Conservation (phyloP, 495 filamentous ascomycete genomes). For the Sordaria brevicollis region DNA sequence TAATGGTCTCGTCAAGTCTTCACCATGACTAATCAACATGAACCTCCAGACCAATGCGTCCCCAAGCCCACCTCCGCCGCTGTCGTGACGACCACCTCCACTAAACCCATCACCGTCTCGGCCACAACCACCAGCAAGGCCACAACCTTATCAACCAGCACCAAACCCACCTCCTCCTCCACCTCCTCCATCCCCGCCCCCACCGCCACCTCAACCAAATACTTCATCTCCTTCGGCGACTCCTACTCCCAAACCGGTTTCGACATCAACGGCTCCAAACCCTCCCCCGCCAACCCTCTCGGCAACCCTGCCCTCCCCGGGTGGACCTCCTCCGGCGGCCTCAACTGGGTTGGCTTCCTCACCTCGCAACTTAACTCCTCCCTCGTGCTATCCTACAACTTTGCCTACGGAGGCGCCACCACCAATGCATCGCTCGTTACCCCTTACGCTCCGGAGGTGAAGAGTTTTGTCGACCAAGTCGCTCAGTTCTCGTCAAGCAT, state of each 20-base stretch:
- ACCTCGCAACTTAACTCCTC: conserved; percentile 51
- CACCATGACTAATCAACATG: background rate
- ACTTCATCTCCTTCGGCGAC: conserved; percentile 36
- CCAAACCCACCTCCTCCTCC: background rate
- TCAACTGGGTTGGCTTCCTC: conserved; percentile 62
- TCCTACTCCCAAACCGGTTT: conserved; percentile 52
- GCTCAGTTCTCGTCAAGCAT: conserved; percentile 33
- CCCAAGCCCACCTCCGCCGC: background rate
- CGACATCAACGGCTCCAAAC: conserved; percentile 48
- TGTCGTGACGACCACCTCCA: background rate
- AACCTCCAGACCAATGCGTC: background rate
- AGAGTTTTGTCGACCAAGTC: conserved; percentile 51
- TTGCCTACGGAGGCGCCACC: conserved; percentile 61
- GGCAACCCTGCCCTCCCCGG: conserved; percentile 64
- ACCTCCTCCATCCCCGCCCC: background rate
- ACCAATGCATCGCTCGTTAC: conserved; percentile 50
- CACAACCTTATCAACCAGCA: background rate
- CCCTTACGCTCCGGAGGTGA: conserved; percentile 35
- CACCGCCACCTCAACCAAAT: conserved; percentile 9
- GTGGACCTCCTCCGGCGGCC: conserved; percentile 46
- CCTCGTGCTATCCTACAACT: conserved; percentile 51
- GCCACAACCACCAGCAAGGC: background rate
- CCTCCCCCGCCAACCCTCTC: conserved; percentile 55
- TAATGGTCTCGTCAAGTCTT: background rate
- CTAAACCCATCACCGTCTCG: background rate